Evolutionary conservation across 2,329 filamentous ascomycete genomes (phyloP).

Genomic region (Cytospora paraplurivora): DNA sequence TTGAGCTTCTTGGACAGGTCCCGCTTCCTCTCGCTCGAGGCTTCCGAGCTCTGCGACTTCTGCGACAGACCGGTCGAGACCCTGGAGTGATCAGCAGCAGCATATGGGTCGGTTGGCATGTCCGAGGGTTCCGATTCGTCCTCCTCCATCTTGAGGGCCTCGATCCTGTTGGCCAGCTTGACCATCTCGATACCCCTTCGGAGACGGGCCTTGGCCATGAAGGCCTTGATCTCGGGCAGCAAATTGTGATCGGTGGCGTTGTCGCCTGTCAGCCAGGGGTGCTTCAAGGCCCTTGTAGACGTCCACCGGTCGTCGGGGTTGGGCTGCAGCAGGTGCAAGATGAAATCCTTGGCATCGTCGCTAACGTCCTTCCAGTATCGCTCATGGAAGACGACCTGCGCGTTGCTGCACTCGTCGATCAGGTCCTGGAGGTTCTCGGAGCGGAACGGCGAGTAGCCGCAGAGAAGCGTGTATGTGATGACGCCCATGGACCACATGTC

Average conservation of each 20-base stretch:
- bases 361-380: conserved; percentile 99
- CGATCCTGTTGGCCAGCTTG: conserved; percentile 94
- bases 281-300: conserved; percentile 76
- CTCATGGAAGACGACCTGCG: conserved; percentile 90
- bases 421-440: conserved; percentile 91
- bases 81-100: conserved; percentile 52
- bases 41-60: conserved; percentile 31
- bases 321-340: conserved; percentile 76
- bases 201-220: conserved; percentile 88
- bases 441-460: conserved; percentile 96
- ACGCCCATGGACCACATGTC: conserved; percentile 99
- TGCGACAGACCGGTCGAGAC: neutral
- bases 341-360: conserved; percentile 93
- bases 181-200: conserved; percentile 93
- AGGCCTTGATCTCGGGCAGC: conserved; percentile 93
- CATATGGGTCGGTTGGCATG: conserved; percentile 65
- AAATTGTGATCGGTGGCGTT: conserved; percentile 95
- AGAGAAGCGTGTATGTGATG: conserved; percentile 97
- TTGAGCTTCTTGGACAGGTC: conserved; percentile 55
- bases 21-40: conserved; percentile 44
- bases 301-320: conserved; percentile 75
- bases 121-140: conserved; percentile 77
- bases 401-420: conserved; percentile 88
- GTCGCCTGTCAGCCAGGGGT: conserved; percentile 88
- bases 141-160: conserved; percentile 89